Percentiles rank a stretch among this genome's conserved stretches.
These are phyloP conservation scores for Solanum sitiens DNA, from an alignment of 257 asterid species.

Conservation along the genomic window DNA sequence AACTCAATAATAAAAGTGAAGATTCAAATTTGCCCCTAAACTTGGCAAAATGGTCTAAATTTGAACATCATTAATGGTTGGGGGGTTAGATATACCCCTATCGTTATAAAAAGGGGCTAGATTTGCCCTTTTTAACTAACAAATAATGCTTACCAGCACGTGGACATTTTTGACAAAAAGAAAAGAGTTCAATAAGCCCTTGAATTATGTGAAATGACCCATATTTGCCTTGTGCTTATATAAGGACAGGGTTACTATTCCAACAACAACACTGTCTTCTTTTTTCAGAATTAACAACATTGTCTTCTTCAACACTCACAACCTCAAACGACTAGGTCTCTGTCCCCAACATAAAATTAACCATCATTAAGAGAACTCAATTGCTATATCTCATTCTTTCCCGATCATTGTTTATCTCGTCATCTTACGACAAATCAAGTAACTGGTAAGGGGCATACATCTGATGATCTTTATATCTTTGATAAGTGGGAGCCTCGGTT, in stretches of 20 bases:
- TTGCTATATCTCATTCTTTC: background rate
- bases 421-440: background rate
- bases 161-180: background rate
- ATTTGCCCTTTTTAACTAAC: background rate
- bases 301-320: background rate
- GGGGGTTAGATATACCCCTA: background rate
- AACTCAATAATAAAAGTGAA: background rate
- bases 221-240: background rate
- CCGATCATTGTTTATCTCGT: background rate
- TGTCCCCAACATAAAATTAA: background rate
- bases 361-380: background rate
- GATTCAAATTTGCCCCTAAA: background rate
- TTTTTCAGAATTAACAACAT: background rate
- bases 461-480: background rate
- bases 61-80: background rate
- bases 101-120: background rate
- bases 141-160: background rate
- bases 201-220: background rate
- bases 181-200: background rate
- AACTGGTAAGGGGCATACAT: background rate
- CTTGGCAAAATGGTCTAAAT: background rate
- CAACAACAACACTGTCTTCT: background rate
- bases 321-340: background rate
- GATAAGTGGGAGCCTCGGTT: background rate
- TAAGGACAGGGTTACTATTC: background rate